Evolutionary conservation across 768 basidiomycete species (phyloP).

Genomic region (Lentinula sp.): DNA sequence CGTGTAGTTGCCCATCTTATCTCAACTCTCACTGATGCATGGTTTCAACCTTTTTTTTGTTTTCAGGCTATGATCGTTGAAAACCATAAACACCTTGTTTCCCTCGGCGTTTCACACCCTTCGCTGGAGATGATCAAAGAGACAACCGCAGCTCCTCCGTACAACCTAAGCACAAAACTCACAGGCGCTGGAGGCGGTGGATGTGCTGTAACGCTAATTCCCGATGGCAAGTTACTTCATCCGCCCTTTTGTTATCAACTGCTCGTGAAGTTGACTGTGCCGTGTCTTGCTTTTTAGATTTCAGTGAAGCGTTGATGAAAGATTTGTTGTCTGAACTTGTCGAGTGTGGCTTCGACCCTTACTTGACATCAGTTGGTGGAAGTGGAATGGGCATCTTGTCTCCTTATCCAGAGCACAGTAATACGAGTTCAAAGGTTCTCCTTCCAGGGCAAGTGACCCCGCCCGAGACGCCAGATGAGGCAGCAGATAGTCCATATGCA

Average conservation of each 20-base stretch:
- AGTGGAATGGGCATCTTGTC: constrained; percentile 85
- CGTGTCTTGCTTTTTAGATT: constrained; percentile 43
- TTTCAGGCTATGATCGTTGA: constrained; percentile 73
- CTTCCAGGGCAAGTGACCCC: constrained; percentile 39
- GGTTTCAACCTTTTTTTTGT: not conserved
- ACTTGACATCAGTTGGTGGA: constrained; percentile 91
- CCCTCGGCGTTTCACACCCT: constrained; percentile 89
- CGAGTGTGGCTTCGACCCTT: constrained; percentile 67
- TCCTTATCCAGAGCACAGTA: constrained; percentile 41
- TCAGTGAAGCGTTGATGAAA: constrained; percentile 52
- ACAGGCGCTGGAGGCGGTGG: constrained; percentile 98
- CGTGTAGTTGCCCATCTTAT: not conserved
- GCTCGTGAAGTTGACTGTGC: not conserved
- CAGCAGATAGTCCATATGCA: constrained; percentile 19
- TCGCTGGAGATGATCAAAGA: constrained; percentile 74
- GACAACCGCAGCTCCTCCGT: constrained; percentile 59
- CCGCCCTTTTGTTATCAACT: not conserved
- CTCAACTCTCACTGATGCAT: not conserved
- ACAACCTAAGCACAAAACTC: constrained; percentile 81
- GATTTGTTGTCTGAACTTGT: constrained; percentile 56
- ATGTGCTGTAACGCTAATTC: constrained; percentile 93
- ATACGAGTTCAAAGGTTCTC: constrained; percentile 6
- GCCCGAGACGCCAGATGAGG: constrained; percentile 38
- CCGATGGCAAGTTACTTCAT: constrained; percentile 64
- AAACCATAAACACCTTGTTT: constrained; percentile 82